Percentiles rank a stretch among this genome's conserved stretches.
Conservation (phyloP, 768 basidiomycete genomes). For the Cystofilobasidium macerans region DNA sequence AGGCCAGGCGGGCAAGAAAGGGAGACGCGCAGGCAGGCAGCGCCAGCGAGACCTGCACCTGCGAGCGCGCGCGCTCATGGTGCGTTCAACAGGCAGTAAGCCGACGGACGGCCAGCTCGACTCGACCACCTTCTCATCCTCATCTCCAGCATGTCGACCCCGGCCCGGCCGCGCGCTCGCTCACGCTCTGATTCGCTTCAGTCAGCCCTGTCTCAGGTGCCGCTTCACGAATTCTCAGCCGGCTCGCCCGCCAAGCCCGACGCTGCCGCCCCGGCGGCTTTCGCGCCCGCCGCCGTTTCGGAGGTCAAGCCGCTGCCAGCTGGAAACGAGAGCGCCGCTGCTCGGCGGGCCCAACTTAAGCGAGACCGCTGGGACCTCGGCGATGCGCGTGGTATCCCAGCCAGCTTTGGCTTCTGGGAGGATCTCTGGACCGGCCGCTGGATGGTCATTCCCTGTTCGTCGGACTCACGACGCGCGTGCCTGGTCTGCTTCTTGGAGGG, state of each 20-base stretch:
- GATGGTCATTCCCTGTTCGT: slow-evolving; percentile 62
- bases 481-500: slow-evolving; percentile 6
- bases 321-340: too few relatives aligned
- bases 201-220: neutral
- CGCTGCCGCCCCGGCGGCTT: neutral
- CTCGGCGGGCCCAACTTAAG: too few relatives aligned
- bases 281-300: neutral
- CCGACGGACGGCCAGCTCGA: too few relatives aligned
- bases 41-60: too few relatives aligned
- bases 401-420: slow-evolving; percentile 43
- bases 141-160: neutral
- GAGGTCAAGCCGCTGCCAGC: too few relatives aligned
- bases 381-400: slow-evolving; percentile 29
- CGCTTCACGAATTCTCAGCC: neutral
- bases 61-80: too few relatives aligned
- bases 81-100: too few relatives aligned
- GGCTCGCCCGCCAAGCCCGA: neutral
- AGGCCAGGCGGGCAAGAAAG: neutral
- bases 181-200: neutral
- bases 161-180: neutral
- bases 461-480: too few relatives aligned
- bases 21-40: too few relatives aligned
- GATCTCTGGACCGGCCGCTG: slow-evolving; percentile 52
- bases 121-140: neutral
- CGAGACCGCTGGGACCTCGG: slow-evolving; percentile 14